Percentiles rank a stretch among this genome's conserved stretches.
phyloP scores from a whole-genome alignment of 148 eudicot species.

The Rhododendron vialii region DNA sequence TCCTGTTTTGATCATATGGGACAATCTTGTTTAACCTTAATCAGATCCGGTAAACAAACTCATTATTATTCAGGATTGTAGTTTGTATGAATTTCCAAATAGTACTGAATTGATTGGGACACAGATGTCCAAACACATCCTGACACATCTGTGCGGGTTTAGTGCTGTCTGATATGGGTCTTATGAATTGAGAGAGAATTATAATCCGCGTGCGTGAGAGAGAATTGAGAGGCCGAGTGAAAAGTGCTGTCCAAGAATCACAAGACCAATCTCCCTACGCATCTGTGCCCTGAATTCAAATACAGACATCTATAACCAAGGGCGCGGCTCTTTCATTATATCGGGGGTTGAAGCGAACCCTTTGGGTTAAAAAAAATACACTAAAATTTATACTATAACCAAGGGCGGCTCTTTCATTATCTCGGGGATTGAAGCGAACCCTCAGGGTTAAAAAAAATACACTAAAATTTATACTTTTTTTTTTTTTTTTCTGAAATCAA shows the following conservation, averaged over 20 bases:
- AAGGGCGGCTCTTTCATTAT: no score
- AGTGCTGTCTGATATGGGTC: not conserved
- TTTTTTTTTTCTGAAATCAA: no score
- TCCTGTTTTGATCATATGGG: not conserved
- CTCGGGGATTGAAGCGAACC: no score
- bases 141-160: not conserved
- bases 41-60: not conserved
- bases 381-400: no score
- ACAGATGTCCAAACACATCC: not conserved
- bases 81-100: not conserved
- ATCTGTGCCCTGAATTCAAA: not conserved
- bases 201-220: not conserved
- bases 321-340: no score
- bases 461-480: no score
- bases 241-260: not conserved
- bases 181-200: not conserved
- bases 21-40: not conserved
- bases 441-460: no score
- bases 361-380: no score
- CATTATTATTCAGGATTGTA: not conserved
- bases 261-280: not conserved
- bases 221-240: not conserved
- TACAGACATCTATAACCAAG: no score
- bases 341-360: no score
- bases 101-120: not conserved